Conservation (phyloP, 345 rosid species). For the Tarenaya hassleriana region DNA sequence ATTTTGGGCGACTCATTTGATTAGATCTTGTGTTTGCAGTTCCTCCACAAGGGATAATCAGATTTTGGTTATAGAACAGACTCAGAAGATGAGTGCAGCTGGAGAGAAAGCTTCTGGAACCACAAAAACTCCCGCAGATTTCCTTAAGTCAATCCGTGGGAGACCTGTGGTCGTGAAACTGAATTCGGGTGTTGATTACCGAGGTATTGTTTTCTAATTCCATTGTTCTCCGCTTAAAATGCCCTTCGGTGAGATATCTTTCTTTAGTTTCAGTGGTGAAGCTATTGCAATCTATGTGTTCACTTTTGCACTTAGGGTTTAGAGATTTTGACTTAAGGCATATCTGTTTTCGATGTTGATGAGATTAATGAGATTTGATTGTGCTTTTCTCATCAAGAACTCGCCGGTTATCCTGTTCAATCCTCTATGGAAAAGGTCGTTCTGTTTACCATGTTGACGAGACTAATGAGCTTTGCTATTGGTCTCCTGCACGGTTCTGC, state of each 20-base stretch:
- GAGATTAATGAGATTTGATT: too few species aligned
- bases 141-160: slow-evolving; percentile 91
- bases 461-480: background rate
- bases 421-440: too few species aligned
- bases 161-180: slow-evolving; percentile 89
- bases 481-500: too few species aligned
- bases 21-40: too few species aligned
- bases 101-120: slow-evolving; percentile 48
- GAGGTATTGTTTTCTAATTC: slow-evolving; percentile 49
- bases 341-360: too few species aligned
- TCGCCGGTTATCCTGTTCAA: too few species aligned
- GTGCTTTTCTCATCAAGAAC: too few species aligned
- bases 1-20: too few species aligned
- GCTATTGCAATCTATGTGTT: background rate
- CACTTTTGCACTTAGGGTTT: slow-evolving; percentile 6
- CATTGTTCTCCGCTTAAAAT: too few species aligned
- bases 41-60: slow-evolving; percentile 1
- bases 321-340: slow-evolving; percentile 1
- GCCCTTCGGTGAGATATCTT: too few species aligned
- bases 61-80: slow-evolving; percentile 15
- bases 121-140: slow-evolving; percentile 73
- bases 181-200: slow-evolving; percentile 87
- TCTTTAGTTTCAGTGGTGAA: background rate
- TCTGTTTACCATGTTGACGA: background rate
- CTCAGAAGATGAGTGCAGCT: slow-evolving; percentile 58